Percentiles rank a stretch among this genome's conserved stretches.
Conservation (phyloP, 805 yeast genomes). For the Suhomyces pyralidae region DNA sequence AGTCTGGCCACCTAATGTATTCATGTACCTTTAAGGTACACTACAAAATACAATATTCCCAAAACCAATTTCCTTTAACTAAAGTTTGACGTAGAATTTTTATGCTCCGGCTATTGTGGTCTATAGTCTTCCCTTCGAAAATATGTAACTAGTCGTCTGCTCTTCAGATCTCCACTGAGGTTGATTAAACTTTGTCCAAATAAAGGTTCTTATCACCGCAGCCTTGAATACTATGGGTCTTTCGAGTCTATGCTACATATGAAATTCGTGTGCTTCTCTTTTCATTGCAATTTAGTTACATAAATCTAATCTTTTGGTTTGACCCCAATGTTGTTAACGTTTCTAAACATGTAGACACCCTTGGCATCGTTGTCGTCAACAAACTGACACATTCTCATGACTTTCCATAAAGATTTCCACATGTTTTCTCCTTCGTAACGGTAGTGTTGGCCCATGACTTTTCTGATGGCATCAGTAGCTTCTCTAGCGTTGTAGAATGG, state of each 20-base stretch:
- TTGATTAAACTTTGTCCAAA: no score
- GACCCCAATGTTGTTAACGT: conserved; percentile 51
- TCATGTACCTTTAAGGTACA: background rate
- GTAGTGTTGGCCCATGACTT: conserved; percentile 84
- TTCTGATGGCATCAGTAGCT: conserved; percentile 73
- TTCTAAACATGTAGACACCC: conserved; percentile 74
- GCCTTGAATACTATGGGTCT: no score
- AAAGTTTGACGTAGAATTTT: no score
- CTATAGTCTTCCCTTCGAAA: background rate
- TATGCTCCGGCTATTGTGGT: background rate
- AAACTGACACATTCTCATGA: conserved; percentile 64
- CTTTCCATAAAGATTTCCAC: conserved; percentile 65
- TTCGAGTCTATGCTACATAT: no score
- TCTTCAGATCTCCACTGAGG: no score
- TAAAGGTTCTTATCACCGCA: no score
- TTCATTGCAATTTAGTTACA: background rate
- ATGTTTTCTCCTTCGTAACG: conserved; percentile 64
- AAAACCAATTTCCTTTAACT: no score
- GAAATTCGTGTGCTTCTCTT: background rate
- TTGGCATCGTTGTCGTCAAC: conserved; percentile 69
- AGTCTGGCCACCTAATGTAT: background rate
- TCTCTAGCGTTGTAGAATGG: conserved; percentile 87
- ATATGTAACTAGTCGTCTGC: no score
- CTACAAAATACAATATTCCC: no score
- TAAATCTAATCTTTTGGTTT: conserved; percentile 17